Conservation (phyloP, 108 stramenopile species). For the Fistulifera solaris region DNA sequence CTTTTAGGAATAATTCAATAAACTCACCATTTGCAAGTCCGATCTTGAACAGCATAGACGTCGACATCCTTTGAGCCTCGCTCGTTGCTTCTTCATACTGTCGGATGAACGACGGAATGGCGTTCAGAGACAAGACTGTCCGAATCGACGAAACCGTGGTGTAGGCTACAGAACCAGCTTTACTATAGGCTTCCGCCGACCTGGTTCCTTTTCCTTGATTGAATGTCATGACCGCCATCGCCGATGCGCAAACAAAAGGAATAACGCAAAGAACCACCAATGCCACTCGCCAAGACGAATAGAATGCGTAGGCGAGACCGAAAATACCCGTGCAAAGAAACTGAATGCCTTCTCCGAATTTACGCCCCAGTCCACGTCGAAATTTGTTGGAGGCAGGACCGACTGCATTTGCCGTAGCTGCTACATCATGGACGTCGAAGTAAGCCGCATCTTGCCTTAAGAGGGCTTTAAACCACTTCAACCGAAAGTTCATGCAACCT, state of each 20-base stretch:
- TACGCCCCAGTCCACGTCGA: slow-evolving; percentile 48
- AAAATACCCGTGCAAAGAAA: slow-evolving; percentile 50
- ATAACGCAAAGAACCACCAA: slow-evolving; percentile 41
- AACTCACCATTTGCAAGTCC: slow-evolving; percentile 51
- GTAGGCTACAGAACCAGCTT: slow-evolving; percentile 45
- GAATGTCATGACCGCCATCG: slow-evolving; percentile 30
- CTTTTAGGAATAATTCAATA: too few species aligned
- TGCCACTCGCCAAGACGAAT: slow-evolving; percentile 42
- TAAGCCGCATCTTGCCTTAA: slow-evolving; percentile 57
- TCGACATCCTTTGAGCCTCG: slow-evolving; percentile 36
- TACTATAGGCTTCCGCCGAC: slow-evolving; percentile 26
- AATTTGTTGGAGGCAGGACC: slow-evolving; percentile 16
- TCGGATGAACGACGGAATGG: slow-evolving; percentile 22
- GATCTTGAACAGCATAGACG: slow-evolving; percentile 19
- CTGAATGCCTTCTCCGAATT: slow-evolving; percentile 70
- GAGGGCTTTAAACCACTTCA: slow-evolving; percentile 51
- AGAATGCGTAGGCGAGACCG: slow-evolving; percentile 50
- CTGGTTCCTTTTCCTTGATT: slow-evolving; percentile 37
- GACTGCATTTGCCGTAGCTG: slow-evolving; percentile 23
- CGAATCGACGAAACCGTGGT: slow-evolving; percentile 41
- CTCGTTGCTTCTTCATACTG: slow-evolving; percentile 41
- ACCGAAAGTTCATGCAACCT: slow-evolving; percentile 30
- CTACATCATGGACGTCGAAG: slow-evolving; percentile 46
- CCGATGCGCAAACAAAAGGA: slow-evolving; percentile 38
- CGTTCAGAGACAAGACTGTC: slow-evolving; percentile 54